These are phyloP conservation scores for Mortierella sp. DNA, from an alignment of 371 early-diverging fungal species.

Conservation along the genomic window DNA sequence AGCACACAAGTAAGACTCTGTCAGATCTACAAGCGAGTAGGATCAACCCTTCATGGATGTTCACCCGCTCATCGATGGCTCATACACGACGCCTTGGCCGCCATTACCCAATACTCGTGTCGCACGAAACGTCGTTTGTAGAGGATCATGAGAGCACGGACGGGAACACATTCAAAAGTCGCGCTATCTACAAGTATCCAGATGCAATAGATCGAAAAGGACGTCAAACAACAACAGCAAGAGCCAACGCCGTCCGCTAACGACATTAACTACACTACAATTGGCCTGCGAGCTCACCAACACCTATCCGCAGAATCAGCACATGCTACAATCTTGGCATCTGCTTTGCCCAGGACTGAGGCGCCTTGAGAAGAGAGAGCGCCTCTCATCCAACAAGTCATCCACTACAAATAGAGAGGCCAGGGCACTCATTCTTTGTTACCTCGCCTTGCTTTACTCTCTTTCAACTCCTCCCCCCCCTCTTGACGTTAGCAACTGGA, in stretches of 20 bases:
- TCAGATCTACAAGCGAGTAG: too few relatives aligned
- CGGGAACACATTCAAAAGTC: not conserved
- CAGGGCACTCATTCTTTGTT: not conserved
- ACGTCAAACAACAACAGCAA: slow-evolving; percentile 6
- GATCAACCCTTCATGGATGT: too few relatives aligned
- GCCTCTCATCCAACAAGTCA: slow-evolving; percentile 9
- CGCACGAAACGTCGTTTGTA: not conserved
- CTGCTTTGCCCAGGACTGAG: not conserved
- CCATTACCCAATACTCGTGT: not conserved
- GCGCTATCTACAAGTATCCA: not conserved
- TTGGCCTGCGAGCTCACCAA: slow-evolving; percentile 10
- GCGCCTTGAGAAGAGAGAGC: not conserved
- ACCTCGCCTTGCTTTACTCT: not conserved
- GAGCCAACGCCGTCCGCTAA: slow-evolving; percentile 7
- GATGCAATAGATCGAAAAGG: slow-evolving; percentile 11
- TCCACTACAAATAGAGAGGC: slow-evolving; percentile 22
- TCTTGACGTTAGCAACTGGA: too few relatives aligned
- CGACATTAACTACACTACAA: not conserved
- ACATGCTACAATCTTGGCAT: slow-evolving; percentile 20
- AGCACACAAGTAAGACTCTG: not conserved
- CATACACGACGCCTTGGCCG: too few relatives aligned
- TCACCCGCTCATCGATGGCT: too few relatives aligned
- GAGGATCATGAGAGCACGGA: not conserved
- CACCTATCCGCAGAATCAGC: slow-evolving; percentile 9
- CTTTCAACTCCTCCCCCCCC: not conserved